Conservation (phyloP, 2,329 filamentous ascomycete genomes). For the Talaromyces sp. region DNA sequence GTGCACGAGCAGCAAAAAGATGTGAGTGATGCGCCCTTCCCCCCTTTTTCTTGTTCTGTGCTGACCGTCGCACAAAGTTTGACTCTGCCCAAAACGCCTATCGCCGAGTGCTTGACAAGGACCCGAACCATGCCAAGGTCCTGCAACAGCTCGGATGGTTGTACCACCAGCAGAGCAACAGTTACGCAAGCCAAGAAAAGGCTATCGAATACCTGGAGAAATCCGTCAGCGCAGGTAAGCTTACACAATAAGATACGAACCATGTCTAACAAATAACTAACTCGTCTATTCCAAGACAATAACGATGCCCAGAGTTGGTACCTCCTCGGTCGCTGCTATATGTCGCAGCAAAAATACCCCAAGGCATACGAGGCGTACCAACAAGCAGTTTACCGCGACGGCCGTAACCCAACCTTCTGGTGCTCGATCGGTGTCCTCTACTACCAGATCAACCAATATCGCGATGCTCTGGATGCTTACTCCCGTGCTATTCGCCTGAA, state of each 20-base stretch:
- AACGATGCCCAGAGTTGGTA: constrained; percentile 98
- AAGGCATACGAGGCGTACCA: constrained; percentile 99
- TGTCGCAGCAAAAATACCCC: constrained; percentile 98
- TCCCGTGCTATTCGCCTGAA: constrained; percentile 94
- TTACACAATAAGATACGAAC: no score
- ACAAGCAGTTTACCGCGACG: constrained; percentile 96
- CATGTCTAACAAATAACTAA: background rate
- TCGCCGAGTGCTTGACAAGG: constrained; percentile 84
- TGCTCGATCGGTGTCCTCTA: constrained; percentile 98
- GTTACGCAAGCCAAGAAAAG: constrained; percentile 86
- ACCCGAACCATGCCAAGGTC: constrained; percentile 95
- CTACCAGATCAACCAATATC: constrained; percentile 99
- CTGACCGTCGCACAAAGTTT: constrained; percentile 56
- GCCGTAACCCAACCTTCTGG: constrained; percentile 97
- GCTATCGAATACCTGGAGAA: constrained; percentile 97
- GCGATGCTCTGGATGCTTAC: constrained; percentile 95
- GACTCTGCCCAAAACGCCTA: constrained; percentile 91
- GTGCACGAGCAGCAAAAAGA: constrained; percentile 99
- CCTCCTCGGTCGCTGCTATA: constrained; percentile 92
- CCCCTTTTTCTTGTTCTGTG: constrained; percentile 13
- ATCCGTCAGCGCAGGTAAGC: constrained; percentile 82
- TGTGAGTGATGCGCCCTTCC: constrained; percentile 51
- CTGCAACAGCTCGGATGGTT: constrained; percentile 97
- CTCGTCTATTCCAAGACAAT: constrained; percentile 58
- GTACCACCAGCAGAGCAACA: constrained; percentile 91